A percentile compares a stretch with the other conserved stretches of the same genome.
These are phyloP conservation scores for Erythrobasidium yunnanense DNA, from an alignment of 768 basidiomycete genomes.

Conservation along the genomic window DNA sequence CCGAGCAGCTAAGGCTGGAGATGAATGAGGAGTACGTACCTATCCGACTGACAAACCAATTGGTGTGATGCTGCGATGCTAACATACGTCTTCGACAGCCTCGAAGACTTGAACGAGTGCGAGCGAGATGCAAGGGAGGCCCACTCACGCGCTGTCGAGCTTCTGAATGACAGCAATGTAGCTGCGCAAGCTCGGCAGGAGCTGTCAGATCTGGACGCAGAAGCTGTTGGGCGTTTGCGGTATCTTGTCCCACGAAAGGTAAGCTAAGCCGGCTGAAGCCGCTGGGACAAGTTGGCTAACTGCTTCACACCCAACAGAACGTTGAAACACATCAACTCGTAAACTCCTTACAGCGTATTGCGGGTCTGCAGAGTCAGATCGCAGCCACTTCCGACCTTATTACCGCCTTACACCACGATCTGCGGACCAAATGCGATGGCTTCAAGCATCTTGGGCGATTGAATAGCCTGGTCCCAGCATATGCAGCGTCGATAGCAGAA, in stretches of 20 bases:
- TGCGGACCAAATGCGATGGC: conserved; percentile 47
- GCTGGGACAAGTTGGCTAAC: no score
- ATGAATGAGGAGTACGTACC: conserved; percentile 25
- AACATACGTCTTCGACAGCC: no score
- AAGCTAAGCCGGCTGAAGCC: no score
- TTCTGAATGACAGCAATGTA: conserved; percentile 26
- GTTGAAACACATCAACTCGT: conserved; percentile 46
- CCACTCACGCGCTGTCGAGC: conserved; percentile 28
- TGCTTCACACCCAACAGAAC: no score
- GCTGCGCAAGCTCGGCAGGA: conserved; percentile 24
- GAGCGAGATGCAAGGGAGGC: conserved; percentile 33
- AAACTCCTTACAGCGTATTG: conserved; percentile 60
- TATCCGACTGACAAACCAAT: background rate
- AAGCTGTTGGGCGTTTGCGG: conserved; percentile 33
- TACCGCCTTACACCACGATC: conserved; percentile 50
- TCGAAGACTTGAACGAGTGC: conserved; percentile 36
- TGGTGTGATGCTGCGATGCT: no score
- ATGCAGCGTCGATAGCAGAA: conserved; percentile 80
- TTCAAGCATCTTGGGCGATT: conserved; percentile 84
- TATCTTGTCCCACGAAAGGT: conserved; percentile 37
- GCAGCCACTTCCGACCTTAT: conserved; percentile 60
- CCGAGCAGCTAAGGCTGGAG: conserved; percentile 31
- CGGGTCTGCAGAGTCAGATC: conserved; percentile 67
- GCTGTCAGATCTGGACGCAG: conserved; percentile 28
- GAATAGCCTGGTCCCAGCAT: conserved; percentile 81